Base-by-base conservation (phyloP, 805 yeast genomes). In the Cyberlindnera nakhonratchasimensis region DNA sequence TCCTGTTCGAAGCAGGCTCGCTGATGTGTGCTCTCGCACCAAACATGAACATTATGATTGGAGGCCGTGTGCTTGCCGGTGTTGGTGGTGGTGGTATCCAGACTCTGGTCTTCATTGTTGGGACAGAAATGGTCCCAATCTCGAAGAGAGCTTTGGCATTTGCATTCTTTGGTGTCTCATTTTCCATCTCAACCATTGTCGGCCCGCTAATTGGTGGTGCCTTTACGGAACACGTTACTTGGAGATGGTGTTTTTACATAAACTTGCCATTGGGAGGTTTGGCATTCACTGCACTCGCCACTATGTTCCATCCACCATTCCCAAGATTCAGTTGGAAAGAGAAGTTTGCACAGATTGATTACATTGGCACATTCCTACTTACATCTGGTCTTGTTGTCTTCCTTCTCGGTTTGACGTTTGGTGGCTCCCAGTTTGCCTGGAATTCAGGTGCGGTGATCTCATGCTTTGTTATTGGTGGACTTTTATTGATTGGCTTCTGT, bases 231-330 rank as follows among this genome's bases (percentile, higher is more conserved):
- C 64, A 72, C 39, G 77, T 71, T 5, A 63, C 77, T 14, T 83
- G 90, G 90, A 69, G 90, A 53, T 82, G 89, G 88, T 77, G 86
- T 53, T 84, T 82, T 56, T 84, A 77, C 62, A 68, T 84, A 48
- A 83, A 82, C 59, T 59, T 84, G 29, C 87, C 88, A 3, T 61
- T 81, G 29, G 85, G 86, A 14, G 88, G 82, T 2, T 38, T 67
- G 1, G 74, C 79, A 0, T 54, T 69, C 17, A 54, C 57, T 0
- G 47, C 69, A 6, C 56, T 77, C 14, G 39, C 69, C 3, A 43
- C 69, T 4, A 64, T 70, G 16, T 72, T 75, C 56, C 64, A 68
- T 22, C 79, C 82, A 12, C 77, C 77, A 10, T 52, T 53, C 17
- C 71, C 77, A 1, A 54, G 54, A 14, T 73, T 74, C 11, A 54